A percentile compares a stretch with the other conserved stretches of the same genome.
phyloP scores from a whole-genome alignment of 2,329 filamentous ascomycete species.

The Aspergillus chevalieri region DNA sequence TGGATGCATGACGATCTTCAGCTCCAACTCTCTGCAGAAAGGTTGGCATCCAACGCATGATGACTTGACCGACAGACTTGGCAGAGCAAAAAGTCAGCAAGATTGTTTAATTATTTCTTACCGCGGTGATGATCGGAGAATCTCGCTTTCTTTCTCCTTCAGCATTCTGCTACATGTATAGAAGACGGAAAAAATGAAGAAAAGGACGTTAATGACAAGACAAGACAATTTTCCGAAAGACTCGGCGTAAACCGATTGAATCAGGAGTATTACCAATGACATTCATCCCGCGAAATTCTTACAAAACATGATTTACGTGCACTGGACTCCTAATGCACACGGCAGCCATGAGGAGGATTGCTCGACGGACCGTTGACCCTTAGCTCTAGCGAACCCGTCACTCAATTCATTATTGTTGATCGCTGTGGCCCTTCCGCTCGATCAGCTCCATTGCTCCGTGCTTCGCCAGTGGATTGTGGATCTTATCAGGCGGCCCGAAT shows the following conservation, averaged over 20 bases:
- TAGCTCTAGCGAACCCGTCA: not conserved
- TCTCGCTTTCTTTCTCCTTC: no score
- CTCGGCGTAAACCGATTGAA: slow-evolving; percentile 5
- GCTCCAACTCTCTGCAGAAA: not conserved
- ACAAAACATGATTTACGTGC: slow-evolving; percentile 2
- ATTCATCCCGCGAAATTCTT: not conserved
- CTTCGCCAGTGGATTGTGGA: not conserved
- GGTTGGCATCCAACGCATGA: not conserved
- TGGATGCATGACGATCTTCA: not conserved
- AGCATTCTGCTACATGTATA: no score
- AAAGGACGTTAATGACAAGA: no score
- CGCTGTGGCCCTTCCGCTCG: not conserved
- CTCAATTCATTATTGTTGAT: not conserved
- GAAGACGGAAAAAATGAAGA: no score
- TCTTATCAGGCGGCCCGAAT: slow-evolving; percentile 1
- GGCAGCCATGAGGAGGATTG: not conserved
- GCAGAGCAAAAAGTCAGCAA: not conserved
- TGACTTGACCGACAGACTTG: not conserved
- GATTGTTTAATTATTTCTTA: not conserved
- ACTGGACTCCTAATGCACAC: not conserved
- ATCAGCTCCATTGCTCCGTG: slow-evolving; percentile 2
- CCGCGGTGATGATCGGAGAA: no score
- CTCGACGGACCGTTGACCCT: not conserved
- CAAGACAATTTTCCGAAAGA: not conserved
- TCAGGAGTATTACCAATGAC: slow-evolving; percentile 4